Percentiles rank a stretch among this genome's conserved stretches.
Evolutionary conservation across 2,329 filamentous ascomycete genomes (phyloP).

Genomic region (Ceratocystis smalleyi): DNA sequence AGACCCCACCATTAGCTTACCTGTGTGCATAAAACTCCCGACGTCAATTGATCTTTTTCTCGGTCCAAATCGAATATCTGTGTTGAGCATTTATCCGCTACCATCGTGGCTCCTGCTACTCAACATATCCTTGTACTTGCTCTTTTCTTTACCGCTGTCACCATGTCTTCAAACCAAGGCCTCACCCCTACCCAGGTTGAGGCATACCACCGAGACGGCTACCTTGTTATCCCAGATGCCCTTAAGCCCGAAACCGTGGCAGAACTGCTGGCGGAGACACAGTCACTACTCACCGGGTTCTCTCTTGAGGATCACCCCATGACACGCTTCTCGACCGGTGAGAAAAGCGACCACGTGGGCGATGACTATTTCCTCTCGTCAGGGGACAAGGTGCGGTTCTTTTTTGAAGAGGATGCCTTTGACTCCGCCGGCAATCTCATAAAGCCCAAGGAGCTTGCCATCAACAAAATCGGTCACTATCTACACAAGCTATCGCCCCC

Average conservation of each 20-base stretch:
- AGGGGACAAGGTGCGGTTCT: slow-evolving; percentile 87
- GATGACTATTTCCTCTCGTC: slow-evolving; percentile 87
- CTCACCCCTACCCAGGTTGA: slow-evolving; percentile 57
- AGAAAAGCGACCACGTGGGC: slow-evolving; percentile 60
- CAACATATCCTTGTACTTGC: too few species aligned
- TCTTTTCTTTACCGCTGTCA: background rate
- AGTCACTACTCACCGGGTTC: slow-evolving; percentile 58
- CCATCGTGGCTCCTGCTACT: too few species aligned
- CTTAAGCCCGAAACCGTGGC: slow-evolving; percentile 50
- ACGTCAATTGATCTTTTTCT: too few species aligned
- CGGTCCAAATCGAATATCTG: too few species aligned
- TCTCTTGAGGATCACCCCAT: slow-evolving; percentile 73
- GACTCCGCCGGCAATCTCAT: slow-evolving; percentile 44
- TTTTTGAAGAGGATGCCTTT: slow-evolving; percentile 94
- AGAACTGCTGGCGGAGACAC: slow-evolving; percentile 58
- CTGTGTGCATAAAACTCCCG: too few species aligned
- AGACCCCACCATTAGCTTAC: too few species aligned
- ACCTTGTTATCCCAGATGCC: slow-evolving; percentile 70
- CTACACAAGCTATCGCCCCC: slow-evolving; percentile 54
- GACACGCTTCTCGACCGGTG: slow-evolving; percentile 84
- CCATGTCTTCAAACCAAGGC: slow-evolving; percentile 25
- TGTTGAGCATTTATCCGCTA: too few species aligned
- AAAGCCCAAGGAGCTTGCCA: slow-evolving; percentile 67
- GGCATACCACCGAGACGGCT: slow-evolving; percentile 69
- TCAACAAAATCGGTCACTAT: slow-evolving; percentile 80